phyloP scores from a whole-genome alignment of 768 basidiomycete genomes.

The Russula sp. region DNA sequence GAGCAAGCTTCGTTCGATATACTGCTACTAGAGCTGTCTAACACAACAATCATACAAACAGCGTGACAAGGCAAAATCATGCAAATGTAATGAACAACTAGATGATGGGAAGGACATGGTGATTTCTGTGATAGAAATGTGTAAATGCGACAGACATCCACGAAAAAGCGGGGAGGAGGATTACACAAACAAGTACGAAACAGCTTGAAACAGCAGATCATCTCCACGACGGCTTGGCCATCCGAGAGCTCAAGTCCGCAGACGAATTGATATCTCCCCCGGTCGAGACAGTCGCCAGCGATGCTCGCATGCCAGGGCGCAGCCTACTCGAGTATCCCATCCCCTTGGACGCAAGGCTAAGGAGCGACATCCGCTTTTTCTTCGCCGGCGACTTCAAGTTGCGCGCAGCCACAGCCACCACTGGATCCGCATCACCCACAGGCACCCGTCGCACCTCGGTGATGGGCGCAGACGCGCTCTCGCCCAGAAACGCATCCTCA shows the following conservation, averaged over 20 bases:
- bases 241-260: conserved; percentile 23
- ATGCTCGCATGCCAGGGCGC: conserved; percentile 23
- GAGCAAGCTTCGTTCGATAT: neutral
- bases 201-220: conserved; percentile 28
- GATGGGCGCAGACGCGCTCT: conserved; percentile 22
- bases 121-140: conserved; percentile 12
- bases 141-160: conserved; percentile 1
- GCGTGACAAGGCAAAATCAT: conserved; percentile 4
- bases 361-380: conserved; percentile 52
- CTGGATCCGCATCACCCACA: conserved; percentile 20
- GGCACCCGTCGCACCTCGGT: conserved; percentile 37
- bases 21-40: neutral
- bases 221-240: conserved; percentile 50
- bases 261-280: conserved; percentile 43
- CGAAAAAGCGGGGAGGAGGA: neutral
- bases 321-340: conserved; percentile 25
- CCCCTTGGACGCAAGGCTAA: conserved; percentile 30
- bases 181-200: conserved; percentile 5
- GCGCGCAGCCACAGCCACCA: conserved; percentile 23
- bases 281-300: conserved; percentile 33
- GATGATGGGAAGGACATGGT: conserved; percentile 11
- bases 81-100: conserved; percentile 10
- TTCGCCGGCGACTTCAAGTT: conserved; percentile 46
- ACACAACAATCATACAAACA: conserved; percentile 19
- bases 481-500: conserved; percentile 29